A percentile compares a stretch with the other conserved stretches of the same genome.
These are phyloP conservation scores for Dorcoceras hygrometricum DNA, from an alignment of 257 asterid species.

Conservation along the genomic window DNA sequence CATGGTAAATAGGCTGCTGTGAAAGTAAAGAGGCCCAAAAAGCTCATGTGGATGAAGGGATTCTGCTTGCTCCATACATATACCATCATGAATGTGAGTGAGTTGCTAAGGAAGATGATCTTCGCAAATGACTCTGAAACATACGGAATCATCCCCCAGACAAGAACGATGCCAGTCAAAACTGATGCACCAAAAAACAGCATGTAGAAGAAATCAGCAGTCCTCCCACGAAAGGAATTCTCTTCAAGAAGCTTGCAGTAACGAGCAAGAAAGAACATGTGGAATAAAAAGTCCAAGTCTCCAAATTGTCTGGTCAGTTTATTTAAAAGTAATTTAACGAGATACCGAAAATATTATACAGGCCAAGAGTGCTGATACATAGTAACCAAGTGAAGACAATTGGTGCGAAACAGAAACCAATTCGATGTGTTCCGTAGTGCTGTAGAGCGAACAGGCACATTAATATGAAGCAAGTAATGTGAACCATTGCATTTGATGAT, in stretches of 20 bases:
- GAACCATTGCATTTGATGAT: slow-evolving; percentile 88
- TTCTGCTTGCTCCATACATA: slow-evolving; percentile 99
- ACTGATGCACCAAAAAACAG: slow-evolving; percentile 88
- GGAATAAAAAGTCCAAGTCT: slow-evolving; percentile 97
- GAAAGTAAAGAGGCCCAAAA: slow-evolving; percentile 95
- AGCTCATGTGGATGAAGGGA: slow-evolving; percentile 96
- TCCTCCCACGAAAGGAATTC: slow-evolving; percentile 91
- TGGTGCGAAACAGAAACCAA: slow-evolving; percentile 88
- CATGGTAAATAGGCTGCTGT: slow-evolving; percentile 99
- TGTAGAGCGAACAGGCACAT: slow-evolving; percentile 92
- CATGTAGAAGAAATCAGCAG: slow-evolving; percentile 98
- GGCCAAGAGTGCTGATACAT: slow-evolving; percentile 81
- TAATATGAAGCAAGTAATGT: slow-evolving; percentile 89
- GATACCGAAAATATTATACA: slow-evolving; percentile 76
- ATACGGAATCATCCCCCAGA: slow-evolving; percentile 97
- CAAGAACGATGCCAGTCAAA: slow-evolving; percentile 84
- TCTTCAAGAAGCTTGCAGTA: slow-evolving; percentile 99
- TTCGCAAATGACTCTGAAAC: slow-evolving; percentile 90
- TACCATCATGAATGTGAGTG: slow-evolving; percentile 99
- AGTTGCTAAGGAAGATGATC: slow-evolving; percentile 97
- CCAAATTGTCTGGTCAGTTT: no score
- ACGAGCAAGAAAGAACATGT: slow-evolving; percentile 99
- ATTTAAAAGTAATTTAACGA: no score
- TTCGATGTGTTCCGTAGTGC: slow-evolving; percentile 93
- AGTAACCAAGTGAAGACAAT: slow-evolving; percentile 74